phyloP scores from a whole-genome alignment of 129 eudicot genomes.

The Kitagawia praeruptora region DNA sequence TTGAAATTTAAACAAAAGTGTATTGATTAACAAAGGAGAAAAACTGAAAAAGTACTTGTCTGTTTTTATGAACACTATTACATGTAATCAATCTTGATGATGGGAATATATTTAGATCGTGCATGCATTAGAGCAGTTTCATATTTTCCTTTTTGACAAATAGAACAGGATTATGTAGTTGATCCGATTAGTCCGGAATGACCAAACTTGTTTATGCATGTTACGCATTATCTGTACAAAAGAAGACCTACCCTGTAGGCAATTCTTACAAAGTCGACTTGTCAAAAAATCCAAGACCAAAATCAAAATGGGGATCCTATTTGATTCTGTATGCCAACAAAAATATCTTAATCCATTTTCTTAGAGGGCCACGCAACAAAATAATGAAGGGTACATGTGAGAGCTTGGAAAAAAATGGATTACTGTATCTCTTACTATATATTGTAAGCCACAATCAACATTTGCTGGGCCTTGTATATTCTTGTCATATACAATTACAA shows the following conservation, averaged over 20 bases:
- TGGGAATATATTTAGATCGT: not conserved
- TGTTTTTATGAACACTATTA: no score
- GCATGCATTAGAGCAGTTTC: not conserved
- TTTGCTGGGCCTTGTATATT: slow-evolving; percentile 11
- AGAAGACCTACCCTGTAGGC: slow-evolving; percentile 1
- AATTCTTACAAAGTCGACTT: not conserved
- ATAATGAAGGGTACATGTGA: slow-evolving; percentile 25
- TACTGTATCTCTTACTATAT: not conserved
- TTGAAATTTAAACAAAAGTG: no score
- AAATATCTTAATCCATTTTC: slow-evolving; percentile 8
- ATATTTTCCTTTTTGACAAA: not conserved
- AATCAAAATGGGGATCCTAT: slow-evolving; percentile 31
- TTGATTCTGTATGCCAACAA: slow-evolving; percentile 43
- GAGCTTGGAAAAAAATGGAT: slow-evolving; percentile 4
- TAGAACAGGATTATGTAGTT: not conserved
- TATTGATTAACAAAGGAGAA: no score
- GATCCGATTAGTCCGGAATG: not conserved
- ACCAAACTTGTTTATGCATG: not conserved
- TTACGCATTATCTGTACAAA: not conserved
- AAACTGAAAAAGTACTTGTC: no score
- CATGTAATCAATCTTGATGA: not conserved
- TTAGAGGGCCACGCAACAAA: slow-evolving; percentile 37
- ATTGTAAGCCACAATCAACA: slow-evolving; percentile 8
- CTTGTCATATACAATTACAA: slow-evolving; percentile 29
- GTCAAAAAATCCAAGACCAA: slow-evolving; percentile 33